Evolutionary conservation across 1,284 basidiomycete species (phyloP).

Genomic region (Coniferiporia sulphurascens): DNA sequence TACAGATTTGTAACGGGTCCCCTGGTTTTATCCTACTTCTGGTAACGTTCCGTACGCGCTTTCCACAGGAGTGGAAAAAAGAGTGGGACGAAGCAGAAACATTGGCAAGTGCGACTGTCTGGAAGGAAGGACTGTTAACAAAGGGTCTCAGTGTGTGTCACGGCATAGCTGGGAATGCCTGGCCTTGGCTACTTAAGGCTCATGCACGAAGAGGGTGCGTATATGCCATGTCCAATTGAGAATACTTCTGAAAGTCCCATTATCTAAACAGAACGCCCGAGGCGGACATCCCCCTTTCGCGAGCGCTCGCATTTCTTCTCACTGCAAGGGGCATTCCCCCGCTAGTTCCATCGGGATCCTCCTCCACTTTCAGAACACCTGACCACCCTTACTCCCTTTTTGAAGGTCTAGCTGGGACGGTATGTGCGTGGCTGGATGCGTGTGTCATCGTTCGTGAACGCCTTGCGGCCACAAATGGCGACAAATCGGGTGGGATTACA

Average conservation of each 20-base stretch:
- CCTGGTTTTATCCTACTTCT: conserved; percentile 13
- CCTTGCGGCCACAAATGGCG: not conserved
- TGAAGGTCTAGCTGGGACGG: conserved; percentile 12
- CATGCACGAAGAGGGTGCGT: not conserved
- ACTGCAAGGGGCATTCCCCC: conserved; percentile 7
- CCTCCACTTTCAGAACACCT: conserved; percentile 5
- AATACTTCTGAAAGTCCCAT: not conserved
- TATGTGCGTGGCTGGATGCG: conserved; percentile 15
- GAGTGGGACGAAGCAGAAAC: conserved; percentile 10
- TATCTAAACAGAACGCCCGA: not conserved
- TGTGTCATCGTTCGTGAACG: conserved; percentile 12
- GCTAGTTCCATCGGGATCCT: not conserved
- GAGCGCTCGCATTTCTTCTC: conserved; percentile 12
- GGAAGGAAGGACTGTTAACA: conserved; percentile 11
- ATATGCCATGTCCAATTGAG: not conserved
- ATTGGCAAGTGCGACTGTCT: conserved; percentile 3
- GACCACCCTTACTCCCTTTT: conserved; percentile 15
- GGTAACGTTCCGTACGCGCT: not conserved
- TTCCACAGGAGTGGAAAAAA: conserved; percentile 1
- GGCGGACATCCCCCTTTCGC: not conserved
- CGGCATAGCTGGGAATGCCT: conserved; percentile 12
- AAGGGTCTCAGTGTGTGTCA: conserved; percentile 14
- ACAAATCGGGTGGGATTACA: not conserved
- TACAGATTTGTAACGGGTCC: conserved; percentile 13
- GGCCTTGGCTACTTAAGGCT: conserved; percentile 4